phyloP scores from a whole-genome alignment of 2,329 filamentous ascomycete species.

The Penicillium sp. region DNA sequence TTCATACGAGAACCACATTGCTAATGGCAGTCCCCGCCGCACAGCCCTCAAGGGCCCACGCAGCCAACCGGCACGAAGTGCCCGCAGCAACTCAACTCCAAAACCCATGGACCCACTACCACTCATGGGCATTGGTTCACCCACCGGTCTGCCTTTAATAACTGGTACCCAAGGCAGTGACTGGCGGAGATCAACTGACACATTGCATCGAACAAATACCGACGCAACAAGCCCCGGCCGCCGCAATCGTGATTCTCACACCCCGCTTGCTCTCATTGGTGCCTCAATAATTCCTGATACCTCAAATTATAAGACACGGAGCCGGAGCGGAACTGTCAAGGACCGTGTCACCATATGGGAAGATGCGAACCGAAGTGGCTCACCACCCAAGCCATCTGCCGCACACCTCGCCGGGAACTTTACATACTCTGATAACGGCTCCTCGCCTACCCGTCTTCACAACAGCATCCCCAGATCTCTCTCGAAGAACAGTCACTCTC shows the following conservation, averaged over 20 bases:
- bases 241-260: constrained; percentile 9
- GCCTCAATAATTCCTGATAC: constrained; percentile 9
- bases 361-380: constrained; percentile 28
- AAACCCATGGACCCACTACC: constrained; percentile 15
- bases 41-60: constrained; percentile 36
- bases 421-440: constrained; percentile 12
- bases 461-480: constrained; percentile 16
- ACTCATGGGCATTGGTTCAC: constrained; percentile 7
- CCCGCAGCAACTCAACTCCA: constrained; percentile 21
- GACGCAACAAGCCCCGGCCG: constrained; percentile 15
- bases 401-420: constrained; percentile 11
- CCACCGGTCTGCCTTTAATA: constrained; percentile 17
- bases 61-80: constrained; percentile 26
- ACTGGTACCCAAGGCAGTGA: constrained; percentile 25
- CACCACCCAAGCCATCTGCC: constrained; percentile 9
- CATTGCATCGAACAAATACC: constrained; percentile 27
- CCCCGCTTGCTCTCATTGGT: constrained; percentile 4
- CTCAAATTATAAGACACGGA: constrained; percentile 9
- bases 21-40: constrained; percentile 32
- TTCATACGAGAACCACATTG: constrained; percentile 23
- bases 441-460: constrained; percentile 14
- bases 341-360: constrained; percentile 42
- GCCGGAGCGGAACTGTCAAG: constrained; percentile 18
- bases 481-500: constrained; percentile 16
- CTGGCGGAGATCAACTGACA: constrained; percentile 29